Conservation (phyloP, 2,329 filamentous ascomycete genomes). For the Colletotrichum kahawae region DNA sequence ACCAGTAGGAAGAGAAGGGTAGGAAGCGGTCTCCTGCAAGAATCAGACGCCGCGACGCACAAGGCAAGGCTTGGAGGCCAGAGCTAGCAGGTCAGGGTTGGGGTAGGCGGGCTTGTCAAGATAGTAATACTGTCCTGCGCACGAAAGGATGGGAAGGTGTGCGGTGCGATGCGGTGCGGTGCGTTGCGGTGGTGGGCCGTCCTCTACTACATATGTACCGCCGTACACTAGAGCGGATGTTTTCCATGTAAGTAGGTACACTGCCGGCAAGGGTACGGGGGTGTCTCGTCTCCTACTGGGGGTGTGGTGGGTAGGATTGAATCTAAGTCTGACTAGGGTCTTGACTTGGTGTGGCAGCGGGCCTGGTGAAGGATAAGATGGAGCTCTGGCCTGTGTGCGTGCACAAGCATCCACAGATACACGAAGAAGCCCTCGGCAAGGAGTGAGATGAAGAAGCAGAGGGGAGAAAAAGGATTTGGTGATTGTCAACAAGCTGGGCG, state of each 20-base stretch:
- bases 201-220: constrained; percentile 21
- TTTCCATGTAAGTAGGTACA: constrained; percentile 1
- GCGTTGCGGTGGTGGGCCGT: constrained; percentile 17
- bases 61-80: constrained; percentile 15
- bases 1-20: constrained; percentile 17
- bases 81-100: constrained; percentile 11
- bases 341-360: constrained; percentile 13
- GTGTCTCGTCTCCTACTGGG: constrained; percentile 15
- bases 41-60: constrained; percentile 24
- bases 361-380: constrained; percentile 16
- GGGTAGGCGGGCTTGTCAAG: constrained; percentile 20
- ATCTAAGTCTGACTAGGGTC: constrained; percentile 18
- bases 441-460: not conserved
- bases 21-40: constrained; percentile 19
- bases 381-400: not conserved
- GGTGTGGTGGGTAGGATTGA: constrained; percentile 22
- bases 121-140: constrained; percentile 19
- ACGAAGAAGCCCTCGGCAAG: not conserved
- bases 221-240: constrained; percentile 1
- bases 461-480: not conserved
- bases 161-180: not conserved
- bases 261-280: constrained; percentile 23
- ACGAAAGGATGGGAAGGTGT: constrained; percentile 8
- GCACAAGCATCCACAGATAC: not conserved
- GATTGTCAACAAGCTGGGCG: not conserved